A percentile compares a stretch with the other conserved stretches of the same genome.
Evolutionary conservation across 345 rosid species (phyloP).

Genomic region (Camelina sativa): DNA sequence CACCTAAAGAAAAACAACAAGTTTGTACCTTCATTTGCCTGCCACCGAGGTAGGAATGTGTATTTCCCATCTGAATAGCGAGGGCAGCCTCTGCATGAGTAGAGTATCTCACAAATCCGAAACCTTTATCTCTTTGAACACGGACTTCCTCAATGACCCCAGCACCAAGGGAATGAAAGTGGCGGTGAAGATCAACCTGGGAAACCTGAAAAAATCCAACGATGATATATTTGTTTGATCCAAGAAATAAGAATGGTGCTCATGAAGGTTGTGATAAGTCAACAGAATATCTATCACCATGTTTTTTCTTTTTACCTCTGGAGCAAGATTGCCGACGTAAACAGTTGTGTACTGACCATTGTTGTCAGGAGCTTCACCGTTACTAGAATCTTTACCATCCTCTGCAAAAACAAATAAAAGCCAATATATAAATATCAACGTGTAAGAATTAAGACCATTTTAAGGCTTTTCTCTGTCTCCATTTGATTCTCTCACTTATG

Average conservation of each 20-base stretch:
- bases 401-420: slow-evolving; percentile 35
- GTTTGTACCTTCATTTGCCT: slow-evolving; percentile 53
- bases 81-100: slow-evolving; percentile 56
- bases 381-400: slow-evolving; percentile 48
- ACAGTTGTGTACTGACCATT: slow-evolving; percentile 58
- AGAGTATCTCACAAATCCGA: slow-evolving; percentile 60
- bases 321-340: slow-evolving; percentile 57
- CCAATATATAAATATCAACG: slow-evolving; percentile 8
- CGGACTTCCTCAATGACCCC: slow-evolving; percentile 60
- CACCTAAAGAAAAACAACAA: neutral
- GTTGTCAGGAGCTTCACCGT: slow-evolving; percentile 53
- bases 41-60: slow-evolving; percentile 47
- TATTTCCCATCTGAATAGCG: slow-evolving; percentile 55
- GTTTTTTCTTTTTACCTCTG: slow-evolving; percentile 43
- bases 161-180: slow-evolving; percentile 57
- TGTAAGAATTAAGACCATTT: neutral
- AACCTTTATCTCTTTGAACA: slow-evolving; percentile 61
- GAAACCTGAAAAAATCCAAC: slow-evolving; percentile 42
- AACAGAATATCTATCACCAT: neutral
- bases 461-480: slow-evolving; percentile 1
- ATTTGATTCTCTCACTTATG: neutral
- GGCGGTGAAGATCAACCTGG: slow-evolving; percentile 58
- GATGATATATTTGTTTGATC: neutral
- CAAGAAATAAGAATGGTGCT: neutral
- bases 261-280: neutral